Evolutionary conservation across 1,284 basidiomycete genomes (phyloP), one percentile per base, ranked within the genome.

Genomic region (Marasmius tenuissimus): DNA sequence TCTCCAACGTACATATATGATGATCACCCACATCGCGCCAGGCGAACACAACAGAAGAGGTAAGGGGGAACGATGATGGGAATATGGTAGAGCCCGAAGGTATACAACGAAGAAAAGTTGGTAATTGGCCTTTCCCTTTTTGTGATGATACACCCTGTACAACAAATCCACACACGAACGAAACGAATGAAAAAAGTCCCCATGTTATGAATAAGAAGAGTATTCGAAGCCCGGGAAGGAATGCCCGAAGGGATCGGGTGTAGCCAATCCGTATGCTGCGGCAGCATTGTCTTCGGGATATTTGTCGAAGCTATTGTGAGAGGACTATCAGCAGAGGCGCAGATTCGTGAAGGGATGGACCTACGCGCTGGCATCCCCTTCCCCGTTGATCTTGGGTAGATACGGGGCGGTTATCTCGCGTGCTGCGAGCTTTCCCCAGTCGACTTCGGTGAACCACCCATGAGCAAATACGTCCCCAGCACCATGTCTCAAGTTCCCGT

Each of bases 321-420:
- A 40, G 61, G 56, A 35, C 64, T 1, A 47, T 47, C 6, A 66
- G 49, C n/a, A 62, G 47, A 39, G 39, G 51, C 47, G 57, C 37
- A 37, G 40, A 18, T 48, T 34, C 9, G 40, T 58, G 47, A 50
- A 22, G 47, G 59, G 42, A 11, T 37, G 39, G 20, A 87, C 93
- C 77, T 72, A 95, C 93, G 93, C 93, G 86, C 92, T 94, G 5
- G 93, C 89, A 72, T 96, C 94, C 0, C 94, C 94, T 9, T 94
- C 94, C 16, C 92, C 88, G 34, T 78, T 82, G 58, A 96, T 93
- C 72, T 88, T 89, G 7, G 97, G 96, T 52, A 98, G 79, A 76
- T 97, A 99, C 4, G 97, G 97, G n/a, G 97, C 96, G 2, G 92
- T 93, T 61, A 99, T 98, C 72, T 98, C 94, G 64, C 94, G 81